phyloP scores from a whole-genome alignment of 352 stramenopile genomes.

The Thalassiosira mediterranea region DNA sequence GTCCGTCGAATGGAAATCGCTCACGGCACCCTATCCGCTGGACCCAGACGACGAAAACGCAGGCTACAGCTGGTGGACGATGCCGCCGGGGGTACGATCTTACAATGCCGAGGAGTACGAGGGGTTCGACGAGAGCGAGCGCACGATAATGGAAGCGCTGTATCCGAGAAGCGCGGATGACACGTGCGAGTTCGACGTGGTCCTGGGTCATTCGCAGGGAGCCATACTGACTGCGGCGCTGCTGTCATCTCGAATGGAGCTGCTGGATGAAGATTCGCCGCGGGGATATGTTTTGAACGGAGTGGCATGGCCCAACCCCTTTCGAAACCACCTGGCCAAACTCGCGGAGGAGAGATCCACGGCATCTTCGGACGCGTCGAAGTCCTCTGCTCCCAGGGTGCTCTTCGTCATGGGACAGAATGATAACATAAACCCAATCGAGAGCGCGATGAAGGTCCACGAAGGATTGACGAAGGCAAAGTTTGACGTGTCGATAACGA shows the following conservation, averaged over 20 bases:
- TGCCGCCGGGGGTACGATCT: slow-evolving; percentile 65
- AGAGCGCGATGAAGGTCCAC: slow-evolving; percentile 57
- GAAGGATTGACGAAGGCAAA: slow-evolving; percentile 42
- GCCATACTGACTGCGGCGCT: slow-evolving; percentile 72
- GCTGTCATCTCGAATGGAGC: slow-evolving; percentile 35
- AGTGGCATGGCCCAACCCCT: slow-evolving; percentile 74
- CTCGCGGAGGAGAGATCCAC: slow-evolving; percentile 17
- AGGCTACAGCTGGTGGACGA: slow-evolving; percentile 69
- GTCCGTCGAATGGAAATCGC: slow-evolving; percentile 21
- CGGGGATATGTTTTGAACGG: slow-evolving; percentile 75
- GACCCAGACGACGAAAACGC: slow-evolving; percentile 2
- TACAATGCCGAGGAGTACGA: slow-evolving; percentile 72
- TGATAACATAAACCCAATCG: slow-evolving; percentile 72
- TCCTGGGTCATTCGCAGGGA: slow-evolving; percentile 78
- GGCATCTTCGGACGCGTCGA: background rate
- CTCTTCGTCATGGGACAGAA: slow-evolving; percentile 65
- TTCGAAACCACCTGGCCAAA: slow-evolving; percentile 32
- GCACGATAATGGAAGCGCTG: slow-evolving; percentile 41
- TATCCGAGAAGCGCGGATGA: slow-evolving; percentile 27
- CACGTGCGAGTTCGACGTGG: slow-evolving; percentile 56
- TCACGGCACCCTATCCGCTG: slow-evolving; percentile 38
- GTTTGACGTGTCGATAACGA: slow-evolving; percentile 51
- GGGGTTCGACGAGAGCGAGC: slow-evolving; percentile 62
- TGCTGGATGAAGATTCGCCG: slow-evolving; percentile 2
- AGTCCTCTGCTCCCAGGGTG: slow-evolving; percentile 8